A percentile compares a stretch with the other conserved stretches of the same genome.
phyloP scores from a whole-genome alignment of 768 basidiomycete genomes.

The Suillus subaureus region DNA sequence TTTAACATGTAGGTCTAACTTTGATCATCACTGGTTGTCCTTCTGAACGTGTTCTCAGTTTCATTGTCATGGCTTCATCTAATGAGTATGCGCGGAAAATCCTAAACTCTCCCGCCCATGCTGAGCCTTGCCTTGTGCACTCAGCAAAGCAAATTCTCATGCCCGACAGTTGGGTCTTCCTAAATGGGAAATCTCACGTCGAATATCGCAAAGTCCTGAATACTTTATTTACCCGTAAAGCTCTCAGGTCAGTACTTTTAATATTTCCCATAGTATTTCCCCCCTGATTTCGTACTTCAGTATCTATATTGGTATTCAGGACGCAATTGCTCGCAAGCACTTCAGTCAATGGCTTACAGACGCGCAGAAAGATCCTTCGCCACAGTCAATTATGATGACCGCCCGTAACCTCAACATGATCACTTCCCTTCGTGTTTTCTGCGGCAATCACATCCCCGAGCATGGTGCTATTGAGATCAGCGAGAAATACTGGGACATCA shows the following conservation, averaged over 20 bases:
- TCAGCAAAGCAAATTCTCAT: conserved; percentile 86
- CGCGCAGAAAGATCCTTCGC: conserved; percentile 46
- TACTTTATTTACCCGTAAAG: conserved; percentile 90
- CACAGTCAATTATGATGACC: conserved; percentile 81
- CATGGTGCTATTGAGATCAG: conserved; percentile 78
- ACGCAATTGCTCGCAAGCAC: conserved; percentile 77
- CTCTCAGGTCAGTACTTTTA: conserved; percentile 66
- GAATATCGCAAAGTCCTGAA: conserved; percentile 94
- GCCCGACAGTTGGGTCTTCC: conserved; percentile 97
- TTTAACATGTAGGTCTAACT: conserved; percentile 85
- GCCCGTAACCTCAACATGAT: conserved; percentile 97
- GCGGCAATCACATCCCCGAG: conserved; percentile 87
- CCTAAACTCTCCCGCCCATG: conserved; percentile 88
- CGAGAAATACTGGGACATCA: conserved; percentile 96
- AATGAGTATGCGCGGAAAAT: conserved; percentile 95
- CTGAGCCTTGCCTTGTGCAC: conserved; percentile 93
- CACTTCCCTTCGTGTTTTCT: conserved; percentile 94
- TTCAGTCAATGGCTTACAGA: conserved; percentile 71
- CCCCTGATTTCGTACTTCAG: conserved; percentile 38
- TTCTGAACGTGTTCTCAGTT: conserved; percentile 51
- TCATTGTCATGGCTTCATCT: conserved; percentile 97
- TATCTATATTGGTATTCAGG: conserved; percentile 84
- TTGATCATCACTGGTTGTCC: neutral
- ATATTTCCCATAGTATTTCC: neutral
- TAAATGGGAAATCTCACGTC: conserved; percentile 90